phyloP scores from a whole-genome alignment of 2,329 filamentous ascomycete species.

The Nothophaeocryptopus gaeumannii region DNA sequence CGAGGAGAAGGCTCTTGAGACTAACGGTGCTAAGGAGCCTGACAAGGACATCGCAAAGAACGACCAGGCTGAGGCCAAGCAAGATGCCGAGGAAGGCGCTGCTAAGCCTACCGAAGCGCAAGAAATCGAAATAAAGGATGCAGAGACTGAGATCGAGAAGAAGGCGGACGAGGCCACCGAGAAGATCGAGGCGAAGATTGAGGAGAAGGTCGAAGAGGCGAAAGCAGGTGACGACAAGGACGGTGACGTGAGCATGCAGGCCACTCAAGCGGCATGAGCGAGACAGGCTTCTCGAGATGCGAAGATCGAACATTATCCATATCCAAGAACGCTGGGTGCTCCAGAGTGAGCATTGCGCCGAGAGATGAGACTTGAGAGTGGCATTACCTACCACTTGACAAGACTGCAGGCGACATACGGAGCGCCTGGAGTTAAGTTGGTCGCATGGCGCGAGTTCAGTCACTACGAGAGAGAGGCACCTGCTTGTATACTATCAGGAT shows the following conservation, averaged over 20 bases:
- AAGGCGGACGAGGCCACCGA: slow-evolving; percentile 23
- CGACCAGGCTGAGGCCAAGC: slow-evolving; percentile 7
- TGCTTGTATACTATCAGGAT: too few species aligned
- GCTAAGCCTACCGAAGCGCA: slow-evolving; percentile 19
- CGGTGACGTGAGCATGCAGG: slow-evolving; percentile 12
- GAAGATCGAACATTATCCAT: too few species aligned
- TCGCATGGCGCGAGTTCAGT: too few species aligned
- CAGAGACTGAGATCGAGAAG: slow-evolving; percentile 23
- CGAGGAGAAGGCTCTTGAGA: slow-evolving; percentile 30
- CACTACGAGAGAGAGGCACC: too few species aligned
- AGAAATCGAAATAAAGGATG: slow-evolving; percentile 26
- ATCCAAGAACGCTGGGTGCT: too few species aligned
- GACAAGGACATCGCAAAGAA: slow-evolving; percentile 10
- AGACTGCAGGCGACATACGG: too few species aligned
- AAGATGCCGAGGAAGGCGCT: slow-evolving; percentile 13
- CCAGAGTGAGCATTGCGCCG: too few species aligned
- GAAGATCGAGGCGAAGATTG: slow-evolving; percentile 19
- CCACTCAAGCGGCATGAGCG: background rate
- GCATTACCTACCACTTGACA: too few species aligned
- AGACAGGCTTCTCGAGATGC: background rate
- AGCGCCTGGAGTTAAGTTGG: too few species aligned
- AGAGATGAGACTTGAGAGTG: too few species aligned
- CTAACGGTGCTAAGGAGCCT: slow-evolving; percentile 31
- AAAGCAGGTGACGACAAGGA: slow-evolving; percentile 6
- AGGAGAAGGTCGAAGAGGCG: slow-evolving; percentile 13